Evolutionary conservation across 73 alveolate species (phyloP).

Genomic region (Uronychia setigera): DNA sequence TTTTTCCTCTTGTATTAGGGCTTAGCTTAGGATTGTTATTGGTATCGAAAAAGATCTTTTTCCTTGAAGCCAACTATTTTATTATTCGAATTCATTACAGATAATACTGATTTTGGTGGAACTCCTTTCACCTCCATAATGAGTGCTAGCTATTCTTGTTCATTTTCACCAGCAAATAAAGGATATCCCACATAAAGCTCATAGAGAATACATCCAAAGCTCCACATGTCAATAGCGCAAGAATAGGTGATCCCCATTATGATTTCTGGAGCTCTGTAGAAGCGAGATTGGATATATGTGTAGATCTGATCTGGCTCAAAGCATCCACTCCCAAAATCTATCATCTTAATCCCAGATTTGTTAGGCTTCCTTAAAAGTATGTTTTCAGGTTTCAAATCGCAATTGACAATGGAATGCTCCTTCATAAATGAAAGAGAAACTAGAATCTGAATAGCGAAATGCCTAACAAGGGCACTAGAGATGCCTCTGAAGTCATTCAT

Average conservation of each 20-base stretch:
- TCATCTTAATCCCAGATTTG: conserved; percentile 70
- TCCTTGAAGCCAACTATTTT: conserved; percentile 48
- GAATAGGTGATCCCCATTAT: conserved; percentile 84
- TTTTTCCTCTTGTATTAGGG: conserved; percentile 44
- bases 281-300: conserved; percentile 45
- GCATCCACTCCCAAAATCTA: conserved; percentile 60
- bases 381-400: conserved; percentile 87
- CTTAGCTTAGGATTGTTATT: conserved; percentile 53
- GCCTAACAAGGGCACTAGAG: conserved; percentile 60
- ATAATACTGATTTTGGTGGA: conserved; percentile 48
- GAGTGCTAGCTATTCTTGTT: conserved; percentile 63
- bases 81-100: conserved; percentile 11
- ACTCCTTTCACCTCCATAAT: conserved; percentile 73
- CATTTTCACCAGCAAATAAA: conserved; percentile 78
- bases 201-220: conserved; percentile 83
- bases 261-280: conserved; percentile 92
- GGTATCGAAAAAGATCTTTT: conserved; percentile 58
- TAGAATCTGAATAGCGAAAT: conserved; percentile 70
- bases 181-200: conserved; percentile 84
- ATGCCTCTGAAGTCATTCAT: conserved; percentile 70
- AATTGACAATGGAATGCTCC: conserved; percentile 66
- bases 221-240: conserved; percentile 87
- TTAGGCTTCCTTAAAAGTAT: conserved; percentile 62
- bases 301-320: conserved; percentile 34
- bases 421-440: conserved; percentile 57